Conservation (phyloP, 2,329 filamentous ascomycete genomes). For the Lizonia empirigonia region DNA sequence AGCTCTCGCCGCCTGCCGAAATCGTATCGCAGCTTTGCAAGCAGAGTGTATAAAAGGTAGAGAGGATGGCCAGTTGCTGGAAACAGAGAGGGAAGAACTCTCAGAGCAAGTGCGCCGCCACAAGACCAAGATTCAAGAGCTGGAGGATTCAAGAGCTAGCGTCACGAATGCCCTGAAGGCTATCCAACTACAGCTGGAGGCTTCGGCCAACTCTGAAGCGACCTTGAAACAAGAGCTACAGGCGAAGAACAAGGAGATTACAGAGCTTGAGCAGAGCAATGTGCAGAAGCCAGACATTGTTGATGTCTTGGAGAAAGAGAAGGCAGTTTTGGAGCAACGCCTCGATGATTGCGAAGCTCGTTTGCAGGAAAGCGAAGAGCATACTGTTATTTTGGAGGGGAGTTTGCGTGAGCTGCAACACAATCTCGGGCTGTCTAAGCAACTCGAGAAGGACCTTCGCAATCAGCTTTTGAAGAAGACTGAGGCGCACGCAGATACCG, state of each 20-base stretch:
- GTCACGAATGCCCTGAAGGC: conserved; percentile 31
- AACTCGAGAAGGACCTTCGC: conserved; percentile 30
- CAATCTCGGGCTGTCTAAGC: conserved; percentile 29
- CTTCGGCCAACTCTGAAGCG: conserved; percentile 26
- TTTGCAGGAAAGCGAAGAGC: conserved; percentile 32
- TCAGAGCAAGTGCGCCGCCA: conserved; percentile 37
- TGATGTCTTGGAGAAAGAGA: conserved; percentile 31
- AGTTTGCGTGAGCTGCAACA: conserved; percentile 24
- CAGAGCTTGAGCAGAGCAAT: conserved; percentile 27
- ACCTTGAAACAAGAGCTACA: conserved; percentile 32
- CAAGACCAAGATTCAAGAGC: conserved; percentile 34
- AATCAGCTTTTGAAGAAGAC: conserved; percentile 33
- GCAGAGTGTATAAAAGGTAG: conserved; percentile 37
- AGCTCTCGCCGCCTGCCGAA: conserved; percentile 44
- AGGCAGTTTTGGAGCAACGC: conserved; percentile 26
- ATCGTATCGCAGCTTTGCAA: conserved; percentile 42
- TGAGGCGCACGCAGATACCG: conserved; percentile 18
- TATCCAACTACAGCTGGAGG: conserved; percentile 30
- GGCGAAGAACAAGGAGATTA: conserved; percentile 35
- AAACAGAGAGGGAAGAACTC: conserved; percentile 26
- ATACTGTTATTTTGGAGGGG: conserved; percentile 29
- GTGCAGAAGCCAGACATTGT: conserved; percentile 28
- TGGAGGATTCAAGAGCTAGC: conserved; percentile 35
- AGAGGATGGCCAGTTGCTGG: conserved; percentile 28
- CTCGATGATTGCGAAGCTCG: conserved; percentile 22